Evolutionary conservation across 768 basidiomycete genomes (phyloP).

Genomic region (Lactarius pseudohatsudake): DNA sequence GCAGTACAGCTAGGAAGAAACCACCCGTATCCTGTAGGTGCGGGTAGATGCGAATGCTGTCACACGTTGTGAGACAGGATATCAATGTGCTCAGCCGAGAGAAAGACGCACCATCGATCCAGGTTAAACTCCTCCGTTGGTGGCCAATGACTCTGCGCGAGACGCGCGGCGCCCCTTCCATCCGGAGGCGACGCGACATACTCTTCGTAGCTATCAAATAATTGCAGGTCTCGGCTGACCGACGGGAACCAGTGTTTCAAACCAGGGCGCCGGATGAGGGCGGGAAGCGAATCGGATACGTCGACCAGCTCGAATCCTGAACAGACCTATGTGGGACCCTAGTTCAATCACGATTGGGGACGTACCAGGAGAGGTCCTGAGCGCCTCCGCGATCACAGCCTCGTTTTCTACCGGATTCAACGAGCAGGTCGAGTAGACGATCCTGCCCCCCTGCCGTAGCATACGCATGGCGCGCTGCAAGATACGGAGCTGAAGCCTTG

Average conservation of each 20-base stretch:
- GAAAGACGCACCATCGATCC: slow-evolving; percentile 61
- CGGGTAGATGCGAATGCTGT: slow-evolving; percentile 86
- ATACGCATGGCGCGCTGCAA: slow-evolving; percentile 90
- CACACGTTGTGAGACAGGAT: not conserved
- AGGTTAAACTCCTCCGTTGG: slow-evolving; percentile 59
- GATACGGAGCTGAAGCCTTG: slow-evolving; percentile 88
- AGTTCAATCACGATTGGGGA: slow-evolving; percentile 6
- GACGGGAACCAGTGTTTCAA: slow-evolving; percentile 77
- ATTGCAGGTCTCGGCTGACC: slow-evolving; percentile 51
- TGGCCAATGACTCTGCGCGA: slow-evolving; percentile 79
- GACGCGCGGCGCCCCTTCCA: slow-evolving; percentile 55
- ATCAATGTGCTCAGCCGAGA: not conserved
- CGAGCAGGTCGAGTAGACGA: slow-evolving; percentile 98
- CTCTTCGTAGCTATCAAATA: slow-evolving; percentile 59
- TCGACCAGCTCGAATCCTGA: slow-evolving; percentile 79
- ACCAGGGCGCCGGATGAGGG: slow-evolving; percentile 74
- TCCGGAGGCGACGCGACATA: slow-evolving; percentile 54
- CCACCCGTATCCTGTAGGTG: slow-evolving; percentile 97
- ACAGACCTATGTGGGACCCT: not conserved
- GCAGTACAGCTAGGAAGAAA: slow-evolving; percentile 93
- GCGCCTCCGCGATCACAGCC: slow-evolving; percentile 85
- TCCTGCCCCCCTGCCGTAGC: slow-evolving; percentile 79
- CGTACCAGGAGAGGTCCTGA: slow-evolving; percentile 68
- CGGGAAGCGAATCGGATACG: slow-evolving; percentile 66
- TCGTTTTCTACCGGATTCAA: slow-evolving; percentile 98